Evolutionary conservation across 257 asterid species (phyloP).

Genomic region (Ehretia macrophylla): DNA sequence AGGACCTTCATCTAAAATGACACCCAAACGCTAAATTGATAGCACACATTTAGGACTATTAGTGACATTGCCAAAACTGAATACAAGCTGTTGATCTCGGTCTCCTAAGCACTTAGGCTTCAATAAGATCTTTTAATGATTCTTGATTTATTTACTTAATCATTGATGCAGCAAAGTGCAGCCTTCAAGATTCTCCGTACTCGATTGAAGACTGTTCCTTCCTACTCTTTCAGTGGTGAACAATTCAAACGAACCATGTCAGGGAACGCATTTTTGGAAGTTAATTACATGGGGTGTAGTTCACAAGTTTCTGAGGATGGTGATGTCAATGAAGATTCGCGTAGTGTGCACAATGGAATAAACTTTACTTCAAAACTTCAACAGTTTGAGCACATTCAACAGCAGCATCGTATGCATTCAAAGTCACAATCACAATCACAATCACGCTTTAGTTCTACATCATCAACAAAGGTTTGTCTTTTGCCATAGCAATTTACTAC

Average conservation of each 20-base stretch:
- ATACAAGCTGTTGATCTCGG: no score
- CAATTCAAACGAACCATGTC: conserved; percentile 39
- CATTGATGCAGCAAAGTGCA: conserved; percentile 80
- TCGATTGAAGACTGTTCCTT: conserved; percentile 84
- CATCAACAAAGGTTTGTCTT: conserved; percentile 58
- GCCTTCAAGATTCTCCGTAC: conserved; percentile 94
- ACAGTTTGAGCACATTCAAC: conserved; percentile 77
- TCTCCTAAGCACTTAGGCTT: no score
- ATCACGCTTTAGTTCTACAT: conserved; percentile 40
- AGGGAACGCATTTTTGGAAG: conserved; percentile 41
- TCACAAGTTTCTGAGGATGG: conserved; percentile 55
- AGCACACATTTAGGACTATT: no score
- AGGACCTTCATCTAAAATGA: no score
- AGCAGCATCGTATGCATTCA: conserved; percentile 57
- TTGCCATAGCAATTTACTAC: background rate
- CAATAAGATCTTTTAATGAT: no score
- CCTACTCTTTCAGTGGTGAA: conserved; percentile 69
- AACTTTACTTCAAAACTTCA: conserved; percentile 61
- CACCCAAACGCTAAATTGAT: no score
- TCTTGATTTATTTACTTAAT: background rate
- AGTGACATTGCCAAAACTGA: no score
- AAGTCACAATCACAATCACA: conserved; percentile 48
- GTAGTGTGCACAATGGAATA: conserved; percentile 41
- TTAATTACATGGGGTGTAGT: conserved; percentile 32
- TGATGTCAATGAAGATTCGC: conserved; percentile 38